Conservation (phyloP, 768 basidiomycete species). For the Omphalotus guepiniiformis region DNA sequence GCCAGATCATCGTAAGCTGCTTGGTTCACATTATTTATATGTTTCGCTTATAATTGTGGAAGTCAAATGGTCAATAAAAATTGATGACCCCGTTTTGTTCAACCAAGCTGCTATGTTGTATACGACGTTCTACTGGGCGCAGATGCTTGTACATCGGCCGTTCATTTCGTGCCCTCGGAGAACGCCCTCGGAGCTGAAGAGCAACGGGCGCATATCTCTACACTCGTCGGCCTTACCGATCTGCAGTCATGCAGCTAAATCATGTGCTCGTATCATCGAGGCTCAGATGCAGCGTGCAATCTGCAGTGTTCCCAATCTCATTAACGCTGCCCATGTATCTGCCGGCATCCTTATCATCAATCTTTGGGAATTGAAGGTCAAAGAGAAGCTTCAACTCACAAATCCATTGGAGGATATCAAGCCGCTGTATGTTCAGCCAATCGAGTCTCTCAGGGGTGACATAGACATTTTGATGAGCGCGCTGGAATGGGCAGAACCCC, state of each 20-base stretch:
- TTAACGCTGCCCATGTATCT: slow-evolving; percentile 44
- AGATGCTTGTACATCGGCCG: slow-evolving; percentile 68
- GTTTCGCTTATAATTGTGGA: background rate
- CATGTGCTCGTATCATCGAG: slow-evolving; percentile 57
- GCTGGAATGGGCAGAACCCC: slow-evolving; percentile 31
- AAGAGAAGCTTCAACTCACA: slow-evolving; percentile 32
- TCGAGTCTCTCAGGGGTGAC: slow-evolving; percentile 34
- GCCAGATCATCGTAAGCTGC: slow-evolving; percentile 58
- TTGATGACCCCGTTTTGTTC: slow-evolving; percentile 43
- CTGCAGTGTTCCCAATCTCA: slow-evolving; percentile 37
- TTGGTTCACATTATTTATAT: slow-evolving; percentile 2
- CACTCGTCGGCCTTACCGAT: slow-evolving; percentile 47
- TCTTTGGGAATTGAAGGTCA: slow-evolving; percentile 54
- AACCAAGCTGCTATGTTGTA: slow-evolving; percentile 56
- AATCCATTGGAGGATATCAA: slow-evolving; percentile 27
- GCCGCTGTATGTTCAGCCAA: slow-evolving; percentile 25
- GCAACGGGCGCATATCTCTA: slow-evolving; percentile 14
- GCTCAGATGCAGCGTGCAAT: slow-evolving; percentile 41
- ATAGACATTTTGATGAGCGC: slow-evolving; percentile 38
- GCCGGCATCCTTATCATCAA: slow-evolving; percentile 51
- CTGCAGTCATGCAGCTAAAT: slow-evolving; percentile 58
- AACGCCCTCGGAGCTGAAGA: slow-evolving; percentile 18
- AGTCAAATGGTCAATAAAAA: slow-evolving; percentile 60
- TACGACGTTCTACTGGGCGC: slow-evolving; percentile 53
- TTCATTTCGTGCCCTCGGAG: no score